A percentile compares a stretch with the other conserved stretches of the same genome.
These are phyloP conservation scores for Conringia planisiliqua DNA, from an alignment of 345 rosid species.

Conservation along the genomic window DNA sequence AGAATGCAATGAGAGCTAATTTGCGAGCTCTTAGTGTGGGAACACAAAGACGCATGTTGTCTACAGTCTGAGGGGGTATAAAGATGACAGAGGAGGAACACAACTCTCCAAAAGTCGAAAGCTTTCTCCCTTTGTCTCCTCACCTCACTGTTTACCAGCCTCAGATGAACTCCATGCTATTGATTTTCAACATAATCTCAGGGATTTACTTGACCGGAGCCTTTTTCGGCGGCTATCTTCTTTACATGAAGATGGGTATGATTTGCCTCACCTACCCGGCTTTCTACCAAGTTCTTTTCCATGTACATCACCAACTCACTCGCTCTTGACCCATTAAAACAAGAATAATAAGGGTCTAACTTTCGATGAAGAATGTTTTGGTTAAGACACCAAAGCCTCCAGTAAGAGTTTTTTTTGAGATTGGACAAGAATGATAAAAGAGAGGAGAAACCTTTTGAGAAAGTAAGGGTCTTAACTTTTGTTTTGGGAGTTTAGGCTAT, in stretches of 20 bases:
- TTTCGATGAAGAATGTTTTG: no score
- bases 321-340: no score
- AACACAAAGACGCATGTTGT: conserved; percentile 18
- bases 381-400: no score
- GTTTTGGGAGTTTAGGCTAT: no score
- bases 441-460: no score
- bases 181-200: conserved; percentile 36
- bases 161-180: conserved; percentile 35
- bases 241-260: conserved; percentile 35
- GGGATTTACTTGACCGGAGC: conserved; percentile 32
- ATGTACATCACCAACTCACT: background rate
- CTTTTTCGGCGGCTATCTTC: conserved; percentile 21
- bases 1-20: background rate
- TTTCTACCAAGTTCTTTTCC: conserved; percentile 29
- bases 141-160: conserved; percentile 36
- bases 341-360: no score
- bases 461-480: no score
- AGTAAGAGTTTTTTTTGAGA: no score
- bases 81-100: conserved; percentile 21
- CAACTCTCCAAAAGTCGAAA: conserved; percentile 6
- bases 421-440: no score
- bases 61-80: conserved; percentile 28
- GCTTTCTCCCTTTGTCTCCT: conserved; percentile 30
- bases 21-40: conserved; percentile 23
- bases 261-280: conserved; percentile 32